Evolutionary conservation across 768 basidiomycete species (phyloP).

Genomic region (Calvatia gigantea): DNA sequence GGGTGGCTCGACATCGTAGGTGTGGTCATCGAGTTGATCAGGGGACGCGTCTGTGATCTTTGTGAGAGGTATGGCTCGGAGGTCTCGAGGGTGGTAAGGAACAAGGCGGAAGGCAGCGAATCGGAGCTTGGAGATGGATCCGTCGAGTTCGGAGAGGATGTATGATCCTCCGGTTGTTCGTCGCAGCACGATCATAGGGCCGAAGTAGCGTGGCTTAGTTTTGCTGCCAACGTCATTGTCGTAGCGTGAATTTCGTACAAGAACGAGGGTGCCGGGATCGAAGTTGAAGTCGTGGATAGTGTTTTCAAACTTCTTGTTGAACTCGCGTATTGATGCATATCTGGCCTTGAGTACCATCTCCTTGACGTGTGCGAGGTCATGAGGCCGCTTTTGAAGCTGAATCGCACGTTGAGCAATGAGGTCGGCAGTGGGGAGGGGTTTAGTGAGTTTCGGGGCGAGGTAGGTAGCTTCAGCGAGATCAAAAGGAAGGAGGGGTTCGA

Average conservation of each 20-base stretch:
- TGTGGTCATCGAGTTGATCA: too few species aligned
- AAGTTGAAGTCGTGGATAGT: slow-evolving; percentile 18
- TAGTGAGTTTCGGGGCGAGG: too few species aligned
- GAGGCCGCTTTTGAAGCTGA: slow-evolving; percentile 22
- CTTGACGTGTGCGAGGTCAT: slow-evolving; percentile 19
- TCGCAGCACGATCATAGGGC: slow-evolving; percentile 24
- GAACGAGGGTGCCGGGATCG: slow-evolving; percentile 24
- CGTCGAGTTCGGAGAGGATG: slow-evolving; percentile 22
- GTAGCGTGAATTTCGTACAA: slow-evolving; percentile 27
- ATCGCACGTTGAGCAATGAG: slow-evolving; percentile 20
- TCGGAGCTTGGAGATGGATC: slow-evolving; percentile 16
- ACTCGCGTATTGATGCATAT: slow-evolving; percentile 16
- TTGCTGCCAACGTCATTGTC: slow-evolving; percentile 25
- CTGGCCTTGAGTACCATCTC: slow-evolving; percentile 16
- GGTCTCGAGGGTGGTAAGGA: too few species aligned
- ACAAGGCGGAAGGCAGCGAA: slow-evolving; percentile 18
- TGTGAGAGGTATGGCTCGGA: not conserved
- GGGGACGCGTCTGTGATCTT: too few species aligned
- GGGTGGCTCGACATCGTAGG: too few species aligned
- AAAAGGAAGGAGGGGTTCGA: too few species aligned
- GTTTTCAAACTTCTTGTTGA: slow-evolving; percentile 18
- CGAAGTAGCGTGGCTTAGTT: too few species aligned
- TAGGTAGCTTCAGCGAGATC: too few species aligned
- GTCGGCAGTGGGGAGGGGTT: too few species aligned
- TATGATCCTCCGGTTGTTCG: slow-evolving; percentile 23